Evolutionary conservation across 108 stramenopile species (phyloP), one percentile per base, ranked within the genome.

Genomic region (Cylindrotheca fusiformis): DNA sequence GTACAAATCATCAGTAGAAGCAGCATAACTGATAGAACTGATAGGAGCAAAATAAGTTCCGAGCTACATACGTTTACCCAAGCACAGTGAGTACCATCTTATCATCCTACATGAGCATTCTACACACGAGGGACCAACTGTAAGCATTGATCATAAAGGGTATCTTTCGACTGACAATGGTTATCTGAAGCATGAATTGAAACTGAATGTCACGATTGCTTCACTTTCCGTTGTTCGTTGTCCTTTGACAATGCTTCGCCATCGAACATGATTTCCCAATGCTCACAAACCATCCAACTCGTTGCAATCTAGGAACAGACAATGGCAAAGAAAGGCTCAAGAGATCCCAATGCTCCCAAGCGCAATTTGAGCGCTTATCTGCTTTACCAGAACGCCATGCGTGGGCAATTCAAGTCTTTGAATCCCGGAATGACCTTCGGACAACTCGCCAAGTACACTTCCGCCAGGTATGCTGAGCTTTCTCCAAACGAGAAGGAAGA

Each of bases 361-460:
- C 84, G 87, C 62, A 93, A 93, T 82, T 83, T 88, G 84, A 84
- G 82, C 32, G 87, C 91, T 4, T 93, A 93, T 48, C 63, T 89
- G 52, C 78, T 88, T 55, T 89, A 89, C 51, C 70, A 77, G 57
- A 87, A 88, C 71, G 82, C 82, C 53, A 89, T 89, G 91, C 79
- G 91, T 20, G 91, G 85, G 27, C 72, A 78, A 29, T 89, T 93
- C 82, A 87, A 86, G 71, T 74, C 82, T 8, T 67, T 87, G 54
- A 90, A 93, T 55, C 88, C 88, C 5, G 88, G 64, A 32, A 70
- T 67, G 69, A 87, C 88, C 12, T 87, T 90, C 63, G 92, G 88
- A 4, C 86, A 93, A 52, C 72, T 93, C 4, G 69, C 84, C 63
- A 93, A 93, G 70, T 93, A 86, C 65, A 93, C 91, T 8, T 85